Conservation (phyloP, 306 rosid genomes). For the Lathyrus oleraceus region DNA sequence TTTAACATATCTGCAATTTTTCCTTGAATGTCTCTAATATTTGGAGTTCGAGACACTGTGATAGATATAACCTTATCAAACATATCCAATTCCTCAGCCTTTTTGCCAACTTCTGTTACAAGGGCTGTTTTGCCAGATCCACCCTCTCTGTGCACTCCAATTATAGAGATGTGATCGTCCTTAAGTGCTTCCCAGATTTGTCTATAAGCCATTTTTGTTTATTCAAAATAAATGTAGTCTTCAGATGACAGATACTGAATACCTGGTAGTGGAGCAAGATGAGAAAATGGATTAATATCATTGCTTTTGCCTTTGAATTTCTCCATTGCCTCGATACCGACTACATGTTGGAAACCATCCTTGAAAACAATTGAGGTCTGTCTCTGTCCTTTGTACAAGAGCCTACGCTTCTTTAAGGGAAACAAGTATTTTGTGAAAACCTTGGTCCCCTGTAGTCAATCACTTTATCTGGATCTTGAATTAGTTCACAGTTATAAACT, state of each 20-base stretch:
- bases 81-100: not conserved
- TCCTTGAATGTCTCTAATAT: not conserved
- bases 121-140: constrained; percentile 29
- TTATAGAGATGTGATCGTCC: not conserved
- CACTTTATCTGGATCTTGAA: constrained; percentile 85
- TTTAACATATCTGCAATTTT: not conserved
- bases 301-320: not conserved
- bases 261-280: constrained; percentile 3
- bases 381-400: not conserved
- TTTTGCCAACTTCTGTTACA: constrained; percentile 19
- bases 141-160: constrained; percentile 18
- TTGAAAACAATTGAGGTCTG: not conserved
- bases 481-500: constrained; percentile 87
- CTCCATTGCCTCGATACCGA: not conserved
- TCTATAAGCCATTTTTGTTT: not conserved
- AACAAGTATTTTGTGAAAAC: constrained; percentile 94
- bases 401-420: not conserved
- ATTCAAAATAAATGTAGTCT: constrained; percentile 8
- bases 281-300: constrained; percentile 1
- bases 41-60: not conserved
- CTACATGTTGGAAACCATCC: constrained; percentile 3
- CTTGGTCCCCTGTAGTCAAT: constrained; percentile 88
- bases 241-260: not conserved
- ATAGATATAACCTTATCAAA: constrained; percentile 8
- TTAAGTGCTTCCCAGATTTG: constrained; percentile 10